Conservation (phyloP, 495 filamentous ascomycete species). For the Aspergillus indologenus region DNA sequence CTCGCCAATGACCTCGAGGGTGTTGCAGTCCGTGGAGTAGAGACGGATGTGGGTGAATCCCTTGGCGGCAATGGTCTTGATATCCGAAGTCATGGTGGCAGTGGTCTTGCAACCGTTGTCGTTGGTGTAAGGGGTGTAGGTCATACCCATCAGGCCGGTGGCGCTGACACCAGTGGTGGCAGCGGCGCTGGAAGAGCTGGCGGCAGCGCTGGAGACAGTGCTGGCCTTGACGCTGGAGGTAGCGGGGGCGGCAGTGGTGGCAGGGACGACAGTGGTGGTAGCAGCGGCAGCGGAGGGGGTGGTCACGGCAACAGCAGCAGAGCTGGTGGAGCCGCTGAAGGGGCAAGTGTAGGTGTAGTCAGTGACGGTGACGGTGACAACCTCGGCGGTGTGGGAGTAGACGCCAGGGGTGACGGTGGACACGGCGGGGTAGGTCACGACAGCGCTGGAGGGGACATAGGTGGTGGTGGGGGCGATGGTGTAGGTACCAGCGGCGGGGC, state of each 20-base stretch:
- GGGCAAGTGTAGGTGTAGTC: constrained; percentile 71
- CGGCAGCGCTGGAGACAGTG: constrained; percentile 17
- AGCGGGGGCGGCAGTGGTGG: constrained; percentile 15
- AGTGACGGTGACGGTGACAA: constrained; percentile 67
- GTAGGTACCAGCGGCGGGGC: constrained; percentile 77
- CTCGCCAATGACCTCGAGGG: constrained; percentile 68
- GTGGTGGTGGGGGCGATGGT: constrained; percentile 72
- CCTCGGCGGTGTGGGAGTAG: constrained; percentile 66
- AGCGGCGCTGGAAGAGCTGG: constrained; percentile 17
- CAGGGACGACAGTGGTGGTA: constrained; percentile 17
- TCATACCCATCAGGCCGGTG: constrained; percentile 72
- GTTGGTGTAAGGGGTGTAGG: constrained; percentile 80
- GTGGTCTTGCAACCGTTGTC: constrained; percentile 65
- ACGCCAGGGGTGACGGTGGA: constrained; percentile 65
- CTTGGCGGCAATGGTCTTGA: constrained; percentile 63
- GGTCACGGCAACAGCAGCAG: constrained; percentile 24
- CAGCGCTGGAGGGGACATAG: constrained; percentile 49
- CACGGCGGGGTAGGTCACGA: constrained; percentile 63
- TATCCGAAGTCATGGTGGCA: constrained; percentile 58
- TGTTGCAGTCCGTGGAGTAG: constrained; percentile 88
- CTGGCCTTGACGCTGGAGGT: constrained; percentile 16
- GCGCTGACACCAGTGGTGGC: constrained; percentile 13
- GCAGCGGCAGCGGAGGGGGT: constrained; percentile 18
- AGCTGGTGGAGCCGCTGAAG: constrained; percentile 35
- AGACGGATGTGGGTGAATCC: constrained; percentile 82